Conservation (phyloP, 371 early-diverging fungal species). For the Mortierella sp. region DNA sequence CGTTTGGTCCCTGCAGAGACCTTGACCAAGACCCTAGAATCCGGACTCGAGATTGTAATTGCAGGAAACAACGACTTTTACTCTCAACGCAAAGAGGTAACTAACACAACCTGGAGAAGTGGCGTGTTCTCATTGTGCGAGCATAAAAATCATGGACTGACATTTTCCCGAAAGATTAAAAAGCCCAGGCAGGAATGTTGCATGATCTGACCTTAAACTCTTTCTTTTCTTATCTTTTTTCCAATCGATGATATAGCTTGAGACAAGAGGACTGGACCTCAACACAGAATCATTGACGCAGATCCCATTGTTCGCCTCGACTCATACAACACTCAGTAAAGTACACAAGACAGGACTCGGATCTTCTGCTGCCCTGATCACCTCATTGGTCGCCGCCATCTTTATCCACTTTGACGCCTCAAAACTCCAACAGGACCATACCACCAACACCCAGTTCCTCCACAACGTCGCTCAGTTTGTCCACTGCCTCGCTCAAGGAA, state of each 20-base stretch:
- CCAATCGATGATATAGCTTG: conserved; percentile 63
- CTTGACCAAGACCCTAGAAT: conserved; percentile 31
- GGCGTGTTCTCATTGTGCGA: neutral
- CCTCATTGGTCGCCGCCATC: conserved; percentile 88
- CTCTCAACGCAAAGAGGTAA: conserved; percentile 84
- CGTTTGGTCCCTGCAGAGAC: conserved; percentile 40
- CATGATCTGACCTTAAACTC: neutral
- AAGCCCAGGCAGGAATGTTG: neutral
- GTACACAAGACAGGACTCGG: conserved; percentile 98
- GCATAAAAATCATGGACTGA: neutral
- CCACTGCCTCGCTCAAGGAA: conserved; percentile 98
- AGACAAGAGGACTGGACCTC: conserved; percentile 62
- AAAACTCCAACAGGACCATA: conserved; percentile 28
- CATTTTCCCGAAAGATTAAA: neutral
- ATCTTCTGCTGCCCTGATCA: conserved; percentile 94
- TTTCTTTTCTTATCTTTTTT: neutral
- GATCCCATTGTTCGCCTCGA: conserved; percentile 79
- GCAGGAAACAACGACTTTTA: conserved; percentile 96
- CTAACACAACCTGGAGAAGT: neutral
- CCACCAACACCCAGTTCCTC: conserved; percentile 59
- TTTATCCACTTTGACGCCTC: conserved; percentile 75
- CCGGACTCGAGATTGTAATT: conserved; percentile 78
- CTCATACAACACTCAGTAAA: conserved; percentile 75
- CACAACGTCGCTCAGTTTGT: conserved; percentile 91
- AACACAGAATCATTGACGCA: conserved; percentile 69